These are phyloP conservation scores for Suillus spraguei DNA, from an alignment of 768 basidiomycete genomes.

Conservation along the genomic window DNA sequence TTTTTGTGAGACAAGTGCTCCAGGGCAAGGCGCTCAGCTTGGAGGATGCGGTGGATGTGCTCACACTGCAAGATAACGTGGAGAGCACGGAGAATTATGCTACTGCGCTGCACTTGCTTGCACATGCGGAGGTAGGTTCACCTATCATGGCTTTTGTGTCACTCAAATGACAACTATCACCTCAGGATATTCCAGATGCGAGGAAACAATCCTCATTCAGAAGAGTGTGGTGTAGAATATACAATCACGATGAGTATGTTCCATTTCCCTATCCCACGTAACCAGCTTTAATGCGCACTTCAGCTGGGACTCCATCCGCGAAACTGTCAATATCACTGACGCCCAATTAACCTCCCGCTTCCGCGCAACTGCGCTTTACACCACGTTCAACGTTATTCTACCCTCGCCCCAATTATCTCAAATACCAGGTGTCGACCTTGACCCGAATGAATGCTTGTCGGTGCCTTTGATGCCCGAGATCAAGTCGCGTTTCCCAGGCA, in stretches of 20 bases:
- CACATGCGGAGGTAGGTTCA: constrained; percentile 50
- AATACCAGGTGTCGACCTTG: constrained; percentile 52
- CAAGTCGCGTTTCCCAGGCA: constrained; percentile 71
- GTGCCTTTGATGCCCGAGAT: constrained; percentile 64
- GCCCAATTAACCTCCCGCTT: constrained; percentile 73
- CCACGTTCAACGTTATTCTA: constrained; percentile 56
- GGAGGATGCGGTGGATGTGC: constrained; percentile 81
- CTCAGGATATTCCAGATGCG: constrained; percentile 68
- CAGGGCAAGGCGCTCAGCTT: constrained; percentile 73
- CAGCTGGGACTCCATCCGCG: constrained; percentile 80
- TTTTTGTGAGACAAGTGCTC: constrained; percentile 65
- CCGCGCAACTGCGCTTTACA: constrained; percentile 72
- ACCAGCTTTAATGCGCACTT: neutral
- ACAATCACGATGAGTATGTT: constrained; percentile 85
- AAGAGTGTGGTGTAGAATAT: constrained; percentile 86
- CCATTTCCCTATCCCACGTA: neutral
- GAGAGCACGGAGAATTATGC: constrained; percentile 63
- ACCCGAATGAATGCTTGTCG: constrained; percentile 59
- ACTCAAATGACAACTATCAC: neutral
- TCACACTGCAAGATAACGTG: constrained; percentile 83
- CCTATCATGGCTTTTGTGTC: neutral
- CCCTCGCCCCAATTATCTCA: constrained; percentile 36
- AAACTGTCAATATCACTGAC: constrained; percentile 77
- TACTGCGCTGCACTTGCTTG: constrained; percentile 67
- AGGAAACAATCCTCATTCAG: constrained; percentile 70